Conservation (phyloP, 2,329 filamentous ascomycete genomes). For the Venturia effusa region DNA sequence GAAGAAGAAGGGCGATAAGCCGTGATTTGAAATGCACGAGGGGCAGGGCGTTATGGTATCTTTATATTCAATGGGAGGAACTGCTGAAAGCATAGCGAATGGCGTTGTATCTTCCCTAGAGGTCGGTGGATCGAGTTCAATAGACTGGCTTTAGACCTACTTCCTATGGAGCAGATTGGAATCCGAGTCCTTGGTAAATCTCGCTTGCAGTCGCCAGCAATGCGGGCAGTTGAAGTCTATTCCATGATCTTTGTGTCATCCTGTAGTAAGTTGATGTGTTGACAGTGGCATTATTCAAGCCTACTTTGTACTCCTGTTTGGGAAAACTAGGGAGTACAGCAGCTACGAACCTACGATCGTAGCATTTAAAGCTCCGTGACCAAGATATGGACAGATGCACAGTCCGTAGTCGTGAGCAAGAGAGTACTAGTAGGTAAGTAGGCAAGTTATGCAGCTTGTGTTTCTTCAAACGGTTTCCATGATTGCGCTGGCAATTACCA, state of each 20-base stretch:
- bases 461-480: not conserved
- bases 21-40: not conserved
- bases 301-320: too few relatives aligned
- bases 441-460: not conserved
- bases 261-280: too few relatives aligned
- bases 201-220: too few relatives aligned
- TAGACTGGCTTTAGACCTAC: not conserved
- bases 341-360: not conserved
- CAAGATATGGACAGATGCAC: not conserved
- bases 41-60: not conserved
- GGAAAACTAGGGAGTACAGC: not conserved
- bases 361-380: not conserved
- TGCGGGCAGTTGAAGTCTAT: too few relatives aligned
- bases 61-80: not conserved
- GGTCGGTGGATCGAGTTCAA: not conserved
- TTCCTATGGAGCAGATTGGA: not conserved
- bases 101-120: not conserved
- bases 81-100: constrained; percentile 8
- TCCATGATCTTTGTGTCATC: too few relatives aligned
- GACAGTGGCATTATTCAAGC: too few relatives aligned
- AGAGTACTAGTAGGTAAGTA: not conserved
- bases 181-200: too few relatives aligned
- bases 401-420: not conserved
- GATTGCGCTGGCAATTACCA: not conserved
- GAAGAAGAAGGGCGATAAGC: constrained; percentile 53